These are phyloP conservation scores for Gossypioides kirkii DNA, from an alignment of 345 rosid species.

Conservation along the genomic window DNA sequence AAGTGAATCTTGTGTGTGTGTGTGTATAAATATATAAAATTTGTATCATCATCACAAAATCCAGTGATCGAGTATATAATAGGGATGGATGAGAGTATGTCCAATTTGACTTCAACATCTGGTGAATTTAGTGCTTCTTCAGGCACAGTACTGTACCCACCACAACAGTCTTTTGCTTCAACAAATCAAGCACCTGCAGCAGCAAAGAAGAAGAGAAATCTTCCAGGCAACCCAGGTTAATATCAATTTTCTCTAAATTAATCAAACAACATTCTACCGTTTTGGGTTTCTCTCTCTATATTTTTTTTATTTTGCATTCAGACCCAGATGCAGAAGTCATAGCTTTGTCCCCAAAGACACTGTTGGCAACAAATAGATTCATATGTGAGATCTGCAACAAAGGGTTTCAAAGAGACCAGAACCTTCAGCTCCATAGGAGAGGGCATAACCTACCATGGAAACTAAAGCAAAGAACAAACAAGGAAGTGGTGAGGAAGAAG, in stretches of 20 bases:
- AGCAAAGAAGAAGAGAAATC: conserved; percentile 47
- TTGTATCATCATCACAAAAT: not conserved
- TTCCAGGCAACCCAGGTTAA: conserved; percentile 57
- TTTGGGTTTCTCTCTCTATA: not conserved
- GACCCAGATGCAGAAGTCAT: conserved; percentile 61
- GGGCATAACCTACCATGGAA: conserved; percentile 70
- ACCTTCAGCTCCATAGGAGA: conserved; percentile 64
- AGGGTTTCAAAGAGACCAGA: conserved; percentile 62
- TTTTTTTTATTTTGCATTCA: conserved; percentile 7
- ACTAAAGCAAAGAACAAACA: conserved; percentile 45
- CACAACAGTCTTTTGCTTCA: conserved; percentile 36
- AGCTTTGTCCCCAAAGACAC: conserved; percentile 51
- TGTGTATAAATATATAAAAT: too few species aligned
- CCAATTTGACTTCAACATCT: conserved; percentile 68
- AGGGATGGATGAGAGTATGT: conserved; percentile 48
- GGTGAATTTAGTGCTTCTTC: conserved; percentile 68
- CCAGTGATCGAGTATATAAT: not conserved
- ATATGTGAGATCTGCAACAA: conserved; percentile 61
- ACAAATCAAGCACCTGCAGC: conserved; percentile 31
- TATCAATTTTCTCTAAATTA: not conserved
- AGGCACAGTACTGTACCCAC: conserved; percentile 27
- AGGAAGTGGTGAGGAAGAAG: conserved; percentile 43
- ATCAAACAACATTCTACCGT: not conserved
- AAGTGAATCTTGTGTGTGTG: too few species aligned
- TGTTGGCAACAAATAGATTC: conserved; percentile 47